phyloP scores from a whole-genome alignment of 208 protist species.

The Tritrichomonas foetus region DNA sequence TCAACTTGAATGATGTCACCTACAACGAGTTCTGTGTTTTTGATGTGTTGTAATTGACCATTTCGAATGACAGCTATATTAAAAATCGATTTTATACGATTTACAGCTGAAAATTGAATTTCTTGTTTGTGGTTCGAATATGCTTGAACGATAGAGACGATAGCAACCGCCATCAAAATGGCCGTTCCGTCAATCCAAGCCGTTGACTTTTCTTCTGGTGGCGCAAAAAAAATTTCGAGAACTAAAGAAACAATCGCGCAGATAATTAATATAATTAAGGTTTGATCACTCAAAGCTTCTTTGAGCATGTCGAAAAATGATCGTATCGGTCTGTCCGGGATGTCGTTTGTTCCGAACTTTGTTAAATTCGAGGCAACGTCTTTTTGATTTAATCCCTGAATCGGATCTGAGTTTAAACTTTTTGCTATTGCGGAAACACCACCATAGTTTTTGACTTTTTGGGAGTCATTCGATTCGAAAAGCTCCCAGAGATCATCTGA shows the following conservation, averaged over 20 bases:
- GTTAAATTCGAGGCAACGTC: background rate
- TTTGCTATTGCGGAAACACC: background rate
- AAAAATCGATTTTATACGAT: background rate
- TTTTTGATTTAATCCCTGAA: background rate
- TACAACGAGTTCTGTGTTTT: background rate
- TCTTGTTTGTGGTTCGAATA: background rate
- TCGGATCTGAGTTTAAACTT: background rate
- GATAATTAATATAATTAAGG: slow-evolving; percentile 9
- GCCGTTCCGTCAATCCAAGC: slow-evolving; percentile 7
- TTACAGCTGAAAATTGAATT: background rate
- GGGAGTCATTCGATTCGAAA: background rate
- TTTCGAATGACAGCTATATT: background rate
- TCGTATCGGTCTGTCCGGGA: background rate
- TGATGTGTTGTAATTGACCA: background rate
- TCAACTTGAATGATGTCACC: background rate
- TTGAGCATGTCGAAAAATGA: background rate
- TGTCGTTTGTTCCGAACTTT: background rate
- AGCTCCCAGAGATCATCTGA: background rate
- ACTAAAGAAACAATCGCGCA: background rate
- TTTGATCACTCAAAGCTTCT: background rate
- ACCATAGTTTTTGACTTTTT: background rate
- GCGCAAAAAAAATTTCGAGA: background rate
- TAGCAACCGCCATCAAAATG: background rate
- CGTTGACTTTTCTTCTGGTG: slow-evolving; percentile 13
- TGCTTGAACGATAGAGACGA: slow-evolving; percentile 14